phyloP scores from a whole-genome alignment of 23 red algal species.

The Agarophyton chilense region DNA sequence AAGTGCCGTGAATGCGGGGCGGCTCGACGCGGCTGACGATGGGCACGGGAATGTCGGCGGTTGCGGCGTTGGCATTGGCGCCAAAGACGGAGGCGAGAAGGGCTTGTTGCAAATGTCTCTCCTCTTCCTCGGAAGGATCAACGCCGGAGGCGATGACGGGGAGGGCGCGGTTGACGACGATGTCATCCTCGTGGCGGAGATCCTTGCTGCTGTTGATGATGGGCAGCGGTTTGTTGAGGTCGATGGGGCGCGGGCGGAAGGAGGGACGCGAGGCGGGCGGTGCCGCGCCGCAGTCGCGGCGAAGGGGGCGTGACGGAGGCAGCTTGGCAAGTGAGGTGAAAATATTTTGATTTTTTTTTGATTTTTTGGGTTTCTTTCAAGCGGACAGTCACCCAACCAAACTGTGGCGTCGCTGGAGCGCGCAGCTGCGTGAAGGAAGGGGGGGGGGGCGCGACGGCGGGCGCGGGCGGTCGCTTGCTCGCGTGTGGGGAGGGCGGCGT shows the following conservation, averaged over 20 bases:
- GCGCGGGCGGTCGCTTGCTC: neutral
- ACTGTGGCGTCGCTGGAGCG: neutral
- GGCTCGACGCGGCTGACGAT: constrained; percentile 54
- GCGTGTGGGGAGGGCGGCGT: neutral
- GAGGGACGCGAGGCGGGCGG: constrained; percentile 44
- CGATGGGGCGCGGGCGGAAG: constrained; percentile 96
- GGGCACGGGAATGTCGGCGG: constrained; percentile 89
- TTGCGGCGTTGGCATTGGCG: constrained; percentile 32
- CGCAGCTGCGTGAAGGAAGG: neutral
- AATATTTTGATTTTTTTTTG: neutral
- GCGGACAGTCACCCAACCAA: too few relatives aligned
- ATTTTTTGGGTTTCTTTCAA: neutral
- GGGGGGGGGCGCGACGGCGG: neutral
- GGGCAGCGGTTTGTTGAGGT: constrained; percentile 84
- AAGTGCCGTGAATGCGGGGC: neutral
- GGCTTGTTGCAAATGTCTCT: constrained; percentile 95
- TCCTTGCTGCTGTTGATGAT: constrained; percentile 75
- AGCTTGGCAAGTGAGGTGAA: too few relatives aligned
- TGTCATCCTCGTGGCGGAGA: constrained; percentile 84
- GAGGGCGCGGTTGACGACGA: constrained; percentile 86
- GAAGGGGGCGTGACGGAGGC: neutral
- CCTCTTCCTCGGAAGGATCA: constrained; percentile 83
- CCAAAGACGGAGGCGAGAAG: constrained; percentile 82
- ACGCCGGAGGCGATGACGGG: constrained; percentile 90
- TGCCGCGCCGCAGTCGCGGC: constrained; percentile 31